A percentile compares a stretch with the other conserved stretches of the same genome.
Conservation (phyloP, 805 yeast species). For the Teunomyces panamensis region DNA sequence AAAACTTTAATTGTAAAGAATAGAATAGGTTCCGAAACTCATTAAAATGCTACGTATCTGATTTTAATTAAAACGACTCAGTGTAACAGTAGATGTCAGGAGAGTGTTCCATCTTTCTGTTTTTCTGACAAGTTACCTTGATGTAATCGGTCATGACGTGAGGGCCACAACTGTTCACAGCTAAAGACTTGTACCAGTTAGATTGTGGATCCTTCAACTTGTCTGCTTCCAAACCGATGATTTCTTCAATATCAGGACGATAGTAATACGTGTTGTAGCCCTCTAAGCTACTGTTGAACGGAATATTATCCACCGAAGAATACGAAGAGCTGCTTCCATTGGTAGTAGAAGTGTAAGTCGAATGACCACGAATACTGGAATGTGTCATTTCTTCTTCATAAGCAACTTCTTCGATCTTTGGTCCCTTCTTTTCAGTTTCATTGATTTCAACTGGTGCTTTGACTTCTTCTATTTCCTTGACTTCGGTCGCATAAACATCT, state of each 20-base stretch:
- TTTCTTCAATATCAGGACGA: slow-evolving; percentile 19
- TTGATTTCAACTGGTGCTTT: not conserved
- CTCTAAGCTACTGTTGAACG: not conserved
- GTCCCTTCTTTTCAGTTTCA: not conserved
- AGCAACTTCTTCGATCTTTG: not conserved
- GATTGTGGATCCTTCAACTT: slow-evolving; percentile 5
- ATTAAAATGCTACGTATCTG: not conserved
- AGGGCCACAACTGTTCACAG: slow-evolving; percentile 43
- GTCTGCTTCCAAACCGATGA: slow-evolving; percentile 14
- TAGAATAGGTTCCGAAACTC: not conserved
- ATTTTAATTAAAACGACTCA: slow-evolving; percentile 29
- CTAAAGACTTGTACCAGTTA: slow-evolving; percentile 25
- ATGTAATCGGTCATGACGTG: slow-evolving; percentile 25
- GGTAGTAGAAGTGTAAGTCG: not conserved
- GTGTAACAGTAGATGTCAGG: slow-evolving; percentile 44
- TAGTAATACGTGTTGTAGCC: slow-evolving; percentile 1
- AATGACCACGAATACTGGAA: not conserved
- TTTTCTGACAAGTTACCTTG: slow-evolving; percentile 26
- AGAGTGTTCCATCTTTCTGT: slow-evolving; percentile 22
- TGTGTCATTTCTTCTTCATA: not conserved
- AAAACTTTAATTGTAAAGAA: not conserved
- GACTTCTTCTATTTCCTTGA: slow-evolving; percentile 4
- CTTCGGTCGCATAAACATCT: not conserved
- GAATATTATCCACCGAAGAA: not conserved
- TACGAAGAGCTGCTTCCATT: not conserved